Evolutionary conservation across 768 basidiomycete genomes (phyloP).

Genomic region (Trametes cingulata): DNA sequence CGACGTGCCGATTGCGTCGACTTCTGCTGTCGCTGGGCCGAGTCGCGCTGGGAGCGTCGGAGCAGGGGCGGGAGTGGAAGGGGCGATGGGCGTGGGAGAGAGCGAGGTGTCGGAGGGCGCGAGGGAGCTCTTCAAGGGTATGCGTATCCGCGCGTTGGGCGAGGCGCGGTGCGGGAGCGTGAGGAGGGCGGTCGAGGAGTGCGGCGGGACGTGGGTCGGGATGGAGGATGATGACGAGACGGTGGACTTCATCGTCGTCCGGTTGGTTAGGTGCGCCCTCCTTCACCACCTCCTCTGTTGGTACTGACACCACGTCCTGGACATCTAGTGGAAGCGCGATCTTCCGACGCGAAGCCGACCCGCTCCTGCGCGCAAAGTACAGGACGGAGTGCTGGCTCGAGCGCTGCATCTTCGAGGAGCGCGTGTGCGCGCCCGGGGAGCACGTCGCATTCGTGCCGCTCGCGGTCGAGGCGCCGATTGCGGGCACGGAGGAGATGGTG

Average conservation of each 20-base stretch:
- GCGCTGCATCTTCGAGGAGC: conserved; percentile 74
- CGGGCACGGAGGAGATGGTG: conserved; percentile 52
- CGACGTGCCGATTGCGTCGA: conserved; percentile 19
- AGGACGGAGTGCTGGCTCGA: conserved; percentile 96
- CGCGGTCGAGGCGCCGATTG: conserved; percentile 54
- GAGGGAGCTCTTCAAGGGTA: conserved; percentile 51
- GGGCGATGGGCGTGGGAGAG: not conserved
- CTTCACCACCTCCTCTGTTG: not conserved
- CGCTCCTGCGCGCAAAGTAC: conserved; percentile 50
- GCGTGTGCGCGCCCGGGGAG: conserved; percentile 65
- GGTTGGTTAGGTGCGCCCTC: conserved; percentile 64
- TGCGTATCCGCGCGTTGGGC: conserved; percentile 60
- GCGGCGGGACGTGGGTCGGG: conserved; percentile 53
- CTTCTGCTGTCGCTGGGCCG: conserved; percentile 10
- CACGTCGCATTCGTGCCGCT: conserved; percentile 75
- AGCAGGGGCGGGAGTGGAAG: not conserved
- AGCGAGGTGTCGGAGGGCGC: conserved; percentile 19
- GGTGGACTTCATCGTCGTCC: conserved; percentile 67
- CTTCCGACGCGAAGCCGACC: conserved; percentile 58
- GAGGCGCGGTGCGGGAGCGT: conserved; percentile 65
- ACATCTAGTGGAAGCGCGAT: conserved; percentile 63
- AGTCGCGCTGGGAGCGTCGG: conserved; percentile 2
- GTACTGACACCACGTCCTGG: not conserved
- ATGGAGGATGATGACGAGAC: conserved; percentile 43
- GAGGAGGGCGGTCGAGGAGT: conserved; percentile 56